Evolutionary conservation across 208 protist species (phyloP).

Genomic region (Trypanosoma lewisi): DNA sequence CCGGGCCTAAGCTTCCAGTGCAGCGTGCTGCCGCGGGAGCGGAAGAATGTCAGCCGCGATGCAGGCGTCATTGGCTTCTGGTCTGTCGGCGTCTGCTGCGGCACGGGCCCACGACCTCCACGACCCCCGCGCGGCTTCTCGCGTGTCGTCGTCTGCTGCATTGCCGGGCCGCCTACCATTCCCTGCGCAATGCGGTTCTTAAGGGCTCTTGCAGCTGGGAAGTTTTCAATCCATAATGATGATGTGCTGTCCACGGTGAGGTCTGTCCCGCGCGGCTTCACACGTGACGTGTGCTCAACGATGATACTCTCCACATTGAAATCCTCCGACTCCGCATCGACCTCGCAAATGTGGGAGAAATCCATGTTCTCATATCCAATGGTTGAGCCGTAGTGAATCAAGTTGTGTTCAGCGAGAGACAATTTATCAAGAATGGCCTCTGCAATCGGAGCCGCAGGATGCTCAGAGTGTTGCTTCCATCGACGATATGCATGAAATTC

Average conservation of each 20-base stretch:
- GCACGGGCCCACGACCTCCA: conserved; percentile 19
- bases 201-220: conserved; percentile 73
- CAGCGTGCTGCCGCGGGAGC: conserved; percentile 63
- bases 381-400: conserved; percentile 72
- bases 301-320: conserved; percentile 86
- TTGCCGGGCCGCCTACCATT: conserved; percentile 43
- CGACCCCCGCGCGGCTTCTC: conserved; percentile 16
- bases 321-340: conserved; percentile 76
- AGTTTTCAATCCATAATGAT: conserved; percentile 86
- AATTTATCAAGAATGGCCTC: conserved; percentile 83
- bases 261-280: conserved; percentile 62
- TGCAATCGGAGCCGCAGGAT: conserved; percentile 63
- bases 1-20: conserved; percentile 80
- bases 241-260: conserved; percentile 81
- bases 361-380: conserved; percentile 82
- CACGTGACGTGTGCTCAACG: conserved; percentile 79
- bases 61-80: conserved; percentile 47
- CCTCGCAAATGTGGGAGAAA: conserved; percentile 74
- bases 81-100: conserved; percentile 32
- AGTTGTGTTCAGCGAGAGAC: conserved; percentile 75
- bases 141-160: conserved; percentile 12
- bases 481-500: conserved; percentile 78
- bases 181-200: conserved; percentile 53
- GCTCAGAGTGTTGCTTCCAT: conserved; percentile 75
- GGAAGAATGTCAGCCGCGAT: conserved; percentile 79